Percentiles rank a stretch among this genome's conserved stretches.
Conservation (phyloP, 352 stramenopile species). For the Phytophthora cajani region DNA sequence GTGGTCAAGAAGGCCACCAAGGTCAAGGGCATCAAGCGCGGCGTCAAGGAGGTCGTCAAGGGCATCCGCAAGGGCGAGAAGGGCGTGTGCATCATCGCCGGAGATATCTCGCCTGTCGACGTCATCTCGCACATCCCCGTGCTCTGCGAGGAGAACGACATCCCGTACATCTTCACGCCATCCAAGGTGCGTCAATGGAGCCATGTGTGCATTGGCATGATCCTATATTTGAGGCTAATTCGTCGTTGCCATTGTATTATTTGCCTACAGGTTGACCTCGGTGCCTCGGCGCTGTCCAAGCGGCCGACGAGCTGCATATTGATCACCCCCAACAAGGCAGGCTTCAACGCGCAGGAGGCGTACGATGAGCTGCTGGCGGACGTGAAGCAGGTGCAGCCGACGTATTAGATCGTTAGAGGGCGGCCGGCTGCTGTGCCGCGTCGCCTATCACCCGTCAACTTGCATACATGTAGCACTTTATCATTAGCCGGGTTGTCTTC, state of each 20-base stretch:
- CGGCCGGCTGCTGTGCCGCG: slow-evolving; percentile 6
- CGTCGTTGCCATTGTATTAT: slow-evolving; percentile 13
- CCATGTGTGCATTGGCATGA: background rate
- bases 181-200: slow-evolving; percentile 84
- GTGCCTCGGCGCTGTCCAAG: slow-evolving; percentile 97
- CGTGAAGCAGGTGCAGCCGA: slow-evolving; percentile 88
- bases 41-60: slow-evolving; percentile 99
- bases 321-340: slow-evolving; percentile 93
- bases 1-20: slow-evolving; percentile 95
- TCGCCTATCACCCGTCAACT: slow-evolving; percentile 26
- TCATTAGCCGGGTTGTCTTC: slow-evolving; percentile 20
- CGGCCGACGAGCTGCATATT: slow-evolving; percentile 98
- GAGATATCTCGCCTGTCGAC: slow-evolving; percentile 99
- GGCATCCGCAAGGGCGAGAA: slow-evolving; percentile 97
- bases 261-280: slow-evolving; percentile 83
- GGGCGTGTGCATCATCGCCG: slow-evolving; percentile 98
- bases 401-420: slow-evolving; percentile 70
- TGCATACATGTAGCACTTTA: slow-evolving; percentile 57
- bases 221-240: slow-evolving; percentile 5
- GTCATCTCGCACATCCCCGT: slow-evolving; percentile 99
- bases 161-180: slow-evolving; percentile 98
- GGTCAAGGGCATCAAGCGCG: slow-evolving; percentile 97
- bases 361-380: slow-evolving; percentile 92
- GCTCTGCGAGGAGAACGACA: slow-evolving; percentile 98
- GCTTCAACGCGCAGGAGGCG: slow-evolving; percentile 88